Conservation (phyloP, 1,284 basidiomycete genomes). For the Ustilago curta region DNA sequence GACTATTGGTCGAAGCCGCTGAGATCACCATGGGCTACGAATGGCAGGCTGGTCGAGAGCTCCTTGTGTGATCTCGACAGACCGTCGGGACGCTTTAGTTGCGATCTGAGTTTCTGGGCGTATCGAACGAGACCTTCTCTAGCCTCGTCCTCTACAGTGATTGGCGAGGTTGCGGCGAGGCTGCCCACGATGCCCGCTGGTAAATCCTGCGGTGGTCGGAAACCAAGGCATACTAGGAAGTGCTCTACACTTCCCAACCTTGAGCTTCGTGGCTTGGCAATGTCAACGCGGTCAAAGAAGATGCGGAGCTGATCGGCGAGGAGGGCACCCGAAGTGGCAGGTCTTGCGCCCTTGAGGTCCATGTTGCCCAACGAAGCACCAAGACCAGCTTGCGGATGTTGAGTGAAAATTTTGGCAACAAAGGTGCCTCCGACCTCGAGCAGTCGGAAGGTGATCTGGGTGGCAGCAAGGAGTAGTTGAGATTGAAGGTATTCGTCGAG, state of each 20-base stretch:
- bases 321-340: slow-evolving; percentile 35
- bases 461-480: slow-evolving; percentile 73
- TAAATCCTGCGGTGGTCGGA: slow-evolving; percentile 53
- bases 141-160: slow-evolving; percentile 13
- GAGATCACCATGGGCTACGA: slow-evolving; percentile 45
- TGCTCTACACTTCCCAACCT: slow-evolving; percentile 70
- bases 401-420: slow-evolving; percentile 74
- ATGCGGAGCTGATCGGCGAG: slow-evolving; percentile 63
- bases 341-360: slow-evolving; percentile 34
- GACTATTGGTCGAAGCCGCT: slow-evolving; percentile 38
- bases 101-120: slow-evolving; percentile 31
- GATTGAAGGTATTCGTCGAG: slow-evolving; percentile 75
- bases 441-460: slow-evolving; percentile 73
- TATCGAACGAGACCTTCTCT: slow-evolving; percentile 33
- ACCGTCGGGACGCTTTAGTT: slow-evolving; percentile 18
- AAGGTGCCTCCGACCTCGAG: slow-evolving; percentile 73
- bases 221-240: slow-evolving; percentile 73
- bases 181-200: slow-evolving; percentile 29
- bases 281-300: slow-evolving; percentile 71
- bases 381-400: slow-evolving; percentile 42
- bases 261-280: slow-evolving; percentile 70
- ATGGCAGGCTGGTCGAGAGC: slow-evolving; percentile 33
- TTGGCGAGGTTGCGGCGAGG: not conserved
- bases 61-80: slow-evolving; percentile 11
- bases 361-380: slow-evolving; percentile 38